A percentile compares a stretch with the other conserved stretches of the same genome.
Conservation (phyloP, 495 filamentous ascomycete genomes). For the Acidiella bohemica region DNA sequence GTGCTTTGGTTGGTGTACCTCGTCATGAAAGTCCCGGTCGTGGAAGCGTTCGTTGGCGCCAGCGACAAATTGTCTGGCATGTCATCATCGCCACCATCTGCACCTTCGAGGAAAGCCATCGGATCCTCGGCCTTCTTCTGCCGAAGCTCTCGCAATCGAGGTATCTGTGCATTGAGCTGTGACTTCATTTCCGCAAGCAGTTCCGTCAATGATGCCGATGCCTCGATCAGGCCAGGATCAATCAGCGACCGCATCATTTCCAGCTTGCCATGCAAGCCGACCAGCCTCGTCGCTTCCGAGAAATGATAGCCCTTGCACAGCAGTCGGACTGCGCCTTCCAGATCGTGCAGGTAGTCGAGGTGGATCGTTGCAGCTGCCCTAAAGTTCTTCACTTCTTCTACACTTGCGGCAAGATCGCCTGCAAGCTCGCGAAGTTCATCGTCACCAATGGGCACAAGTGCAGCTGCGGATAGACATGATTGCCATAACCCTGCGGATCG, state of each 20-base stretch:
- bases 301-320: conserved; percentile 79
- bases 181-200: conserved; percentile 80
- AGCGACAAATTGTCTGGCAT: conserved; percentile 86
- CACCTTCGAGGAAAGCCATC: conserved; percentile 40
- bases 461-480: conserved; percentile 67
- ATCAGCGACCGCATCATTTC: conserved; percentile 43
- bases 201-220: conserved; percentile 65
- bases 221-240: conserved; percentile 65
- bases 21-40: conserved; percentile 74
- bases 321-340: conserved; percentile 49
- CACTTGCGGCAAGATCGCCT: conserved; percentile 49
- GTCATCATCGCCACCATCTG: conserved; percentile 40
- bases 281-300: conserved; percentile 64
- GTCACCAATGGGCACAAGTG: conserved; percentile 45
- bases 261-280: conserved; percentile 37
- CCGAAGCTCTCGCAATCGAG: conserved; percentile 68
- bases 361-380: conserved; percentile 64
- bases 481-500: conserved; percentile 75
- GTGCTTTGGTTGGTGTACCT: conserved; percentile 66
- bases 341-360: conserved; percentile 61
- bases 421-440: conserved; percentile 52
- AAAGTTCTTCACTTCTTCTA: conserved; percentile 72
- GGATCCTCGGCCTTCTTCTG: conserved; percentile 70
- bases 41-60: conserved; percentile 69
- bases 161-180: conserved; percentile 72